Percentiles rank a stretch among this genome's conserved stretches.
These are phyloP conservation scores for Hemileia vastatrix DNA, from an alignment of 1,284 basidiomycete genomes.

Conservation along the genomic window DNA sequence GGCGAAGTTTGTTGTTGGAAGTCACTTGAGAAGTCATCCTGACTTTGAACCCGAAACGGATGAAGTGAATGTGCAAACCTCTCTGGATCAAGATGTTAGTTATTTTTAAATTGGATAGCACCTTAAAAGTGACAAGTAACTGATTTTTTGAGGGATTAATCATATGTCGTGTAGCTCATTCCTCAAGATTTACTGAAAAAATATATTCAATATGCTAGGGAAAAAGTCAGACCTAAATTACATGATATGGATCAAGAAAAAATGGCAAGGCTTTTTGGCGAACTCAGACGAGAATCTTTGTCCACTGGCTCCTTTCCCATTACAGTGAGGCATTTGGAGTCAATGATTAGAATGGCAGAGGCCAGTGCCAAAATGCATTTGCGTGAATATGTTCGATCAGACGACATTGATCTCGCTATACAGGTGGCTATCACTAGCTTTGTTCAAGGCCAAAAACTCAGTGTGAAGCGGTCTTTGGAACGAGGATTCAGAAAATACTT, in stretches of 20 bases:
- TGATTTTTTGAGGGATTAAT: background rate
- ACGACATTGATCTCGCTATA: constrained; percentile 96
- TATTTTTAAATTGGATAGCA: no score
- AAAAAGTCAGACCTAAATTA: constrained; percentile 81
- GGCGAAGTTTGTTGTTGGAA: constrained; percentile 92
- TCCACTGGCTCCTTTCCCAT: constrained; percentile 97
- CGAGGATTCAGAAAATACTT: constrained; percentile 93
- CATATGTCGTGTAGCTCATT: constrained; percentile 58
- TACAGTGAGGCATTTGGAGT: constrained; percentile 93
- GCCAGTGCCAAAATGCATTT: constrained; percentile 98
- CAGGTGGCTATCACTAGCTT: constrained; percentile 90
- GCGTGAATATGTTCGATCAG: constrained; percentile 84
- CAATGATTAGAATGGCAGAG: constrained; percentile 99
- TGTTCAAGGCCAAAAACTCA: constrained; percentile 93
- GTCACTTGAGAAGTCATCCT: constrained; percentile 87
- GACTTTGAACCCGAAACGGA: constrained; percentile 80
- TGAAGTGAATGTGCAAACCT: constrained; percentile 73
- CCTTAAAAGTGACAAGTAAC: no score
- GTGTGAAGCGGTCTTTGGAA: constrained; percentile 94
- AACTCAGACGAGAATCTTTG: constrained; percentile 86
- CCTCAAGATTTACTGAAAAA: constrained; percentile 94
- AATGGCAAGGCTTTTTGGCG: constrained; percentile 85
- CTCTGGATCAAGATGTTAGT: constrained; percentile 80
- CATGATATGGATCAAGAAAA: constrained; percentile 95
- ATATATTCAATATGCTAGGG: constrained; percentile 98